Evolutionary conservation across 352 stramenopile genomes (phyloP), one percentile per base, ranked within the genome.

Genomic region (Globisporangium polare): DNA sequence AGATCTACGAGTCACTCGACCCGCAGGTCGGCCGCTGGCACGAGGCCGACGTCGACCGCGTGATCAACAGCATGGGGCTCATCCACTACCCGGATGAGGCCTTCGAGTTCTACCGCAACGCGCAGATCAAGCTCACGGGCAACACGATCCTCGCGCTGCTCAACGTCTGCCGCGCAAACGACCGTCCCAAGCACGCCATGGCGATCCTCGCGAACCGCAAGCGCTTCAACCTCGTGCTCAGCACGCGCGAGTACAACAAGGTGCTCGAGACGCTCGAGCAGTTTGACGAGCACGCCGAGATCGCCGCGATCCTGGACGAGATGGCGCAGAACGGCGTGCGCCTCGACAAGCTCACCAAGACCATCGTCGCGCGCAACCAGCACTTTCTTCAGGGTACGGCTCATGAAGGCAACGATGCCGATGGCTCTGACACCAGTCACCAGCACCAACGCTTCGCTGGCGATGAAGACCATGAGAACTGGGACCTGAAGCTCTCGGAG

Each of bases 81-180:
- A 65, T 79, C 10, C 58, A 63, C 7, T 58, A 67, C 6, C 62
- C 75, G 0, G 69, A 86, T 33, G 59, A 67, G 5, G 77, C 79
- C n/a, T 89, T 89, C 53, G 70, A 81, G n/a, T 87, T 89, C 58
- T 89, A 87, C 45, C 58, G 67, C 20, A 67, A 74, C 47, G 71
- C 79, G 9, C 59, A 73, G 41, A 76, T 75, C 5, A 65, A 74
- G n/a, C 70, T 89, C 57, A 72, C 67, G 2, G 41, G 68, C 8
- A 66, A 77, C 24, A 86, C 77, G 51, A 46, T 86, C 20, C 62
- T 82, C 60, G 71, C 73, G 45, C 59, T 89, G 27, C 63, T 89
- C 43, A 37, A 68, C n/a, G 74, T 83, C 18, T 88, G 76, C 43
- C 62, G 62, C 33, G 56, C 33, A 3, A 85, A 80, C 49, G 60